These are phyloP conservation scores for Astrocystis sublimbata DNA, from an alignment of 495 filamentous ascomycete species.

Conservation along the genomic window DNA sequence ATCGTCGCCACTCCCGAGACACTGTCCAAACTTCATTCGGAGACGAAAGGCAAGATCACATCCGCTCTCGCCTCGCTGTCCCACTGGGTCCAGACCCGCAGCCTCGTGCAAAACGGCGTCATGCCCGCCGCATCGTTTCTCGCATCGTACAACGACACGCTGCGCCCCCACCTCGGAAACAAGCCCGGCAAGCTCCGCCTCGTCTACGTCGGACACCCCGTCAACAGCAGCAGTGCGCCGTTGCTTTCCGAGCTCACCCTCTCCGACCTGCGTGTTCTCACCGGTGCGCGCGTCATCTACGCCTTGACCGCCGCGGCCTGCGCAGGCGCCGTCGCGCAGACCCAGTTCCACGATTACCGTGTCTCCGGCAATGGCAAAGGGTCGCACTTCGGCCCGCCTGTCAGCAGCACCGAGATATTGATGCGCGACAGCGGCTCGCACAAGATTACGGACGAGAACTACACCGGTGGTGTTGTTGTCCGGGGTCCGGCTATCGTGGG, in stretches of 20 bases:
- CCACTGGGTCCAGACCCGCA: slow-evolving; percentile 68
- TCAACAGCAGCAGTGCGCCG: slow-evolving; percentile 47
- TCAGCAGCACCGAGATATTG: slow-evolving; percentile 77
- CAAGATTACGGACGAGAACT: slow-evolving; percentile 60
- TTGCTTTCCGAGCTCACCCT: slow-evolving; percentile 65
- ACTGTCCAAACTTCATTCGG: slow-evolving; percentile 62
- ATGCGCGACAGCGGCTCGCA: slow-evolving; percentile 60
- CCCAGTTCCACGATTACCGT: slow-evolving; percentile 84
- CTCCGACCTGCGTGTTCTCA: slow-evolving; percentile 77
- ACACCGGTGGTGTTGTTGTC: slow-evolving; percentile 67
- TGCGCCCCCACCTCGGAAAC: slow-evolving; percentile 61
- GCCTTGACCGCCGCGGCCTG: slow-evolving; percentile 79
- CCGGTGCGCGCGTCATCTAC: slow-evolving; percentile 78
- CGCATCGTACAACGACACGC: slow-evolving; percentile 59
- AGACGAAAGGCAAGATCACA: slow-evolving; percentile 49
- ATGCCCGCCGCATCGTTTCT: slow-evolving; percentile 70
- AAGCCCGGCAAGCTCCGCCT: slow-evolving; percentile 75
- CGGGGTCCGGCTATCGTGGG: slow-evolving; percentile 68
- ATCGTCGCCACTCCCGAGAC: slow-evolving; percentile 77
- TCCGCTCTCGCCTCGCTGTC: slow-evolving; percentile 46
- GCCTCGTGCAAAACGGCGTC: slow-evolving; percentile 65
- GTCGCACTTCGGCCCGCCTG: slow-evolving; percentile 79
- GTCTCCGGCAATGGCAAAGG: slow-evolving; percentile 51
- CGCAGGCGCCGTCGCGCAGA: slow-evolving; percentile 83
- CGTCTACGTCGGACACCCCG: slow-evolving; percentile 64